phyloP scores from a whole-genome alignment of 2,329 filamentous ascomycete genomes.

The Fusarium decemcellulare region DNA sequence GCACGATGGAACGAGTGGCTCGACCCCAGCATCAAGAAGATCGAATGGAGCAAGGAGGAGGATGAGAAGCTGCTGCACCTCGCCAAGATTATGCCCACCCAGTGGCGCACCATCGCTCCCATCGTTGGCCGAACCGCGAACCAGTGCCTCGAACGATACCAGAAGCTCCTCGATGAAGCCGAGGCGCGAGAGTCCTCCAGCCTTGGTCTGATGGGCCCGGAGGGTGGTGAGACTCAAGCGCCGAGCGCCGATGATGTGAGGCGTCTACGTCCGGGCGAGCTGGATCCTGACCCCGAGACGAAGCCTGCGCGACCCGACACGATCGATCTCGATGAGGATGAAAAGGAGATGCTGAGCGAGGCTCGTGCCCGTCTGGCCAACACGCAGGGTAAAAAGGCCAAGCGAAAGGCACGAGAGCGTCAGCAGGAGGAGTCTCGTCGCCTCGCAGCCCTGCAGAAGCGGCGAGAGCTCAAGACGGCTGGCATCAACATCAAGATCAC shows the following conservation, averaged over 20 bases:
- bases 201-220: constrained; percentile 86
- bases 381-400: constrained; percentile 99
- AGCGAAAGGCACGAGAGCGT: constrained; percentile 94
- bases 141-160: constrained; percentile 96
- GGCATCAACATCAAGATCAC: constrained; percentile 98
- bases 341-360: constrained; percentile 99
- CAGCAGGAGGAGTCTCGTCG: constrained; percentile 95
- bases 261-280: constrained; percentile 88
- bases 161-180: constrained; percentile 95
- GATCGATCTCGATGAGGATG: constrained; percentile 97
- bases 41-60: constrained; percentile 99
- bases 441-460: constrained; percentile 92
- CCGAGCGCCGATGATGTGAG: constrained; percentile 95
- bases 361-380: constrained; percentile 96
- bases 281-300: constrained; percentile 97
- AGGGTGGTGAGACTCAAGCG: constrained; percentile 87
- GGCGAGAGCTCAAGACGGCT: constrained; percentile 95
- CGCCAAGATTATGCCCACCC: constrained; percentile 98
- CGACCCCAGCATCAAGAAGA: constrained; percentile 97
- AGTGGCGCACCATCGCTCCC: constrained; percentile 98
- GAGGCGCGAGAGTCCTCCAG: constrained; percentile 90
- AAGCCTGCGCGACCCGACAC: constrained; percentile 97
- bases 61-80: constrained; percentile 97
- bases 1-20: constrained; percentile 99
- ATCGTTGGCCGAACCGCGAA: constrained; percentile 97